phyloP scores from a whole-genome alignment of 331 rosid species.

The Acacia concinna region DNA sequence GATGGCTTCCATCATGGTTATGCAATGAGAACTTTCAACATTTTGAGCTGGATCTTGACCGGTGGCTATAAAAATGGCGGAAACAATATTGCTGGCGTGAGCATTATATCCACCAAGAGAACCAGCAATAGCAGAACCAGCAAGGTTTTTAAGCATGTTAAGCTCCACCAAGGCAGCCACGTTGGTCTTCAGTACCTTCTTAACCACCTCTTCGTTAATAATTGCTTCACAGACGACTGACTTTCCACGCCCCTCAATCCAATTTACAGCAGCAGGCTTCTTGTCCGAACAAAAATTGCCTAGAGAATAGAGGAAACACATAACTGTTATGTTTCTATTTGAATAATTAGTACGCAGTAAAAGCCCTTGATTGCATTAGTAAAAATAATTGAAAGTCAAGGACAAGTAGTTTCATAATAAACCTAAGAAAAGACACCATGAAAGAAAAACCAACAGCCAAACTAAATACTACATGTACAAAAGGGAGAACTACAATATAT shows the following conservation, averaged over 20 bases:
- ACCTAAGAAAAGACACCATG: background rate
- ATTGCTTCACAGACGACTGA: conserved; percentile 86
- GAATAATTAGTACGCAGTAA: conserved; percentile 1
- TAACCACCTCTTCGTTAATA: conserved; percentile 73
- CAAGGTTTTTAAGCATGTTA: conserved; percentile 83
- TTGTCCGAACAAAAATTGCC: conserved; percentile 89
- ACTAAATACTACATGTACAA: background rate
- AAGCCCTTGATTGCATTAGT: background rate
- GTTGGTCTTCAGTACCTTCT: conserved; percentile 74
- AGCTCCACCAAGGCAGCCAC: conserved; percentile 79
- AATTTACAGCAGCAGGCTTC: conserved; percentile 88
- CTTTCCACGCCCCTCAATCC: conserved; percentile 97
- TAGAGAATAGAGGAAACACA: conserved; percentile 26
- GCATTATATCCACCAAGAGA: conserved; percentile 88
- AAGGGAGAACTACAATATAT: background rate
- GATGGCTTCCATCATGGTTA: conserved; percentile 81
- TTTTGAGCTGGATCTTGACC: conserved; percentile 96
- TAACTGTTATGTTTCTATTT: conserved; percentile 12
- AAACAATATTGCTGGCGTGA: conserved; percentile 84
- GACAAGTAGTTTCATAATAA: background rate
- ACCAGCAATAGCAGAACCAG: conserved; percentile 87
- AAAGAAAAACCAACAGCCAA: conserved; percentile 14
- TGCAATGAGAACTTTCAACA: conserved; percentile 88
- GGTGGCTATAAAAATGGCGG: conserved; percentile 76
- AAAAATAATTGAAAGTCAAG: conserved; percentile 14